Evolutionary conservation across 192 early-diverging fungal species (phyloP).

Genomic region (Coemansia sp.): DNA sequence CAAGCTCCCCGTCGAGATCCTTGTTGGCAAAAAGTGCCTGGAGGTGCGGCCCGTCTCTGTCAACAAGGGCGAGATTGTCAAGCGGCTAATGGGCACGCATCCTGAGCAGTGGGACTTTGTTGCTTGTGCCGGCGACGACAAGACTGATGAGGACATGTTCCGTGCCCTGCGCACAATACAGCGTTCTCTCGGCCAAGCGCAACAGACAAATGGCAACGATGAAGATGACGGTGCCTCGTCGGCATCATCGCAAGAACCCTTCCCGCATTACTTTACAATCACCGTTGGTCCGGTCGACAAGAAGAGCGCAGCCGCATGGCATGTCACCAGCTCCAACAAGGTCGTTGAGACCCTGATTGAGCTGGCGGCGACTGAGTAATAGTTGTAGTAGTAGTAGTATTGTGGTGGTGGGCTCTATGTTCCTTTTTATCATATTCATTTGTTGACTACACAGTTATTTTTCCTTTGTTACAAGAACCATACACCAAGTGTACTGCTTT

Average conservation of each 20-base stretch:
- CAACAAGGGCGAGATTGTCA: conserved; percentile 98
- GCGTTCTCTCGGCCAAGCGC: conserved; percentile 16
- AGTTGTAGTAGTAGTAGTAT: too few species aligned
- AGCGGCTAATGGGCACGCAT: conserved; percentile 64
- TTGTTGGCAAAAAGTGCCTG: conserved; percentile 95
- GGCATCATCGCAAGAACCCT: conserved; percentile 12
- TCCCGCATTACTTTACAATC: conserved; percentile 66
- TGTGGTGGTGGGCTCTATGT: not conserved
- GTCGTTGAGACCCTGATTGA: conserved; percentile 28
- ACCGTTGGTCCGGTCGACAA: conserved; percentile 85
- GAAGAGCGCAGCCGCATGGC: conserved; percentile 86
- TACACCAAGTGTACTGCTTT: too few species aligned
- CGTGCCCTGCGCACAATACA: conserved; percentile 57
- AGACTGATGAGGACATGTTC: conserved; percentile 99
- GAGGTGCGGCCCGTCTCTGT: conserved; percentile 90
- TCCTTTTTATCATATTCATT: not conserved
- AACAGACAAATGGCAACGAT: not conserved
- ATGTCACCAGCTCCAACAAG: conserved; percentile 59
- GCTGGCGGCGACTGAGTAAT: conserved; percentile 16
- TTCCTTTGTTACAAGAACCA: too few species aligned
- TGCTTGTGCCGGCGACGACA: conserved; percentile 95
- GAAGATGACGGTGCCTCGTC: too few species aligned
- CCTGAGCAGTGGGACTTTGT: conserved; percentile 82
- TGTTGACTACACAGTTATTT: not conserved
- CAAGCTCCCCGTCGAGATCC: conserved; percentile 91